A percentile compares a stretch with the other conserved stretches of the same genome.
phyloP scores from a whole-genome alignment of 352 stramenopile genomes.

The Phytophthora cryptogea region DNA sequence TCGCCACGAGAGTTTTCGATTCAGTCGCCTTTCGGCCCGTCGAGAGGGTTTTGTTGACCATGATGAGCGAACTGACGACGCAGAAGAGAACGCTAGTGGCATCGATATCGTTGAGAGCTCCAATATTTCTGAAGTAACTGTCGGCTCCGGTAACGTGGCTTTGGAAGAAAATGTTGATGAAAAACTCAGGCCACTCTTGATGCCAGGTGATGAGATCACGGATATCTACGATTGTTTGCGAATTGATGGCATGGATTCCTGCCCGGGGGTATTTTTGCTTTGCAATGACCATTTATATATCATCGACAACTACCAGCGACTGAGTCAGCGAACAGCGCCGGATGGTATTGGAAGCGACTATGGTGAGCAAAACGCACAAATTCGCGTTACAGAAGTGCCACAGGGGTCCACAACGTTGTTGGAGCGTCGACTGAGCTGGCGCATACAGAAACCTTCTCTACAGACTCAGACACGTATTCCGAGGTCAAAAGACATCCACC shows the following conservation, averaged over 20 bases:
- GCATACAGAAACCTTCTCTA: conserved; percentile 21
- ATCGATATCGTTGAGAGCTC: conserved; percentile 12
- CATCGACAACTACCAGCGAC: conserved; percentile 72
- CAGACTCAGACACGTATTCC: conserved; percentile 18
- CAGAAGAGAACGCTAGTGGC: conserved; percentile 19
- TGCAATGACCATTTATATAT: conserved; percentile 76
- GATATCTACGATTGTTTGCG: conserved; percentile 73
- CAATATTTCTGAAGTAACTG: conserved; percentile 13
- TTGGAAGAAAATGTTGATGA: conserved; percentile 57
- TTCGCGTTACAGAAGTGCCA: conserved; percentile 60
- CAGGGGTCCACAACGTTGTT: conserved; percentile 51
- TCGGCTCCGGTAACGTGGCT: not conserved
- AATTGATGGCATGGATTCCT: conserved; percentile 82
- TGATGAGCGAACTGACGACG: conserved; percentile 14
- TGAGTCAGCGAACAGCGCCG: conserved; percentile 21
- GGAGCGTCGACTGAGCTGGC: conserved; percentile 56
- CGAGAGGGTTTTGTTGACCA: conserved; percentile 19
- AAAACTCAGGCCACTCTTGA: conserved; percentile 66
- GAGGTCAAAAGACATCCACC: conserved; percentile 49
- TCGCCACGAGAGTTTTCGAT: conserved; percentile 25
- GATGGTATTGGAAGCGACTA: conserved; percentile 14
- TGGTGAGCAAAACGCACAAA: conserved; percentile 16
- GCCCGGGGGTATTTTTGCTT: conserved; percentile 68
- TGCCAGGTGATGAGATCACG: conserved; percentile 68
- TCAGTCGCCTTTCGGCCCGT: conserved; percentile 21